A percentile compares a stretch with the other conserved stretches of the same genome.
Conservation (phyloP, 2,329 filamentous ascomycete species). For the Ciborinia camelliae region DNA sequence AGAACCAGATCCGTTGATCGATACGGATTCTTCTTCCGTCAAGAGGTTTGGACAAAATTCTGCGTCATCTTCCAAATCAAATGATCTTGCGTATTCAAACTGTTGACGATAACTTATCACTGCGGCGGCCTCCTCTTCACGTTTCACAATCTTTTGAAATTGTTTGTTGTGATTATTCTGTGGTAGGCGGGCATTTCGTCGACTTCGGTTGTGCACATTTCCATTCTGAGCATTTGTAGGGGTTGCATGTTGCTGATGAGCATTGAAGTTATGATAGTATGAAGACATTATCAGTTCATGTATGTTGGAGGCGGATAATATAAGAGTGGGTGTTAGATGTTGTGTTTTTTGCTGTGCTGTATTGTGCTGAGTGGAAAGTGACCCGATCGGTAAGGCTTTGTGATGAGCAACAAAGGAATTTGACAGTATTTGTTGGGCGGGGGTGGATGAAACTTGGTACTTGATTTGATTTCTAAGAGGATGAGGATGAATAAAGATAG, state of each 20-base stretch:
- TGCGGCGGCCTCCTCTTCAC: slow-evolving; percentile 81
- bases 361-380: background rate
- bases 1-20: slow-evolving; percentile 83
- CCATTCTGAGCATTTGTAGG: slow-evolving; percentile 46
- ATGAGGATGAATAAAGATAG: slow-evolving; percentile 7
- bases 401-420: slow-evolving; percentile 16
- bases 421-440: background rate
- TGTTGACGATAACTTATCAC: slow-evolving; percentile 77
- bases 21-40: slow-evolving; percentile 79
- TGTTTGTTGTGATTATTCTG: slow-evolving; percentile 79
- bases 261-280: slow-evolving; percentile 61
- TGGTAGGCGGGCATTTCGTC: slow-evolving; percentile 76
- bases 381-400: slow-evolving; percentile 14
- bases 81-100: slow-evolving; percentile 88
- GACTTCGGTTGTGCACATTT: slow-evolving; percentile 73
- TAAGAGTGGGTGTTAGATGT: background rate
- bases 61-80: slow-evolving; percentile 93
- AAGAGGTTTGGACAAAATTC: slow-evolving; percentile 91
- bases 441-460: background rate
- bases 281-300: slow-evolving; percentile 51
- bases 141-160: slow-evolving; percentile 72
- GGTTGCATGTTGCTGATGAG: slow-evolving; percentile 53
- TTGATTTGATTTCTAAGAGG: background rate
- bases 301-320: slow-evolving; percentile 16
- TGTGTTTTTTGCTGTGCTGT: background rate